Evolutionary conservation across 768 basidiomycete genomes (phyloP).

Genomic region (Calocera viscosa): DNA sequence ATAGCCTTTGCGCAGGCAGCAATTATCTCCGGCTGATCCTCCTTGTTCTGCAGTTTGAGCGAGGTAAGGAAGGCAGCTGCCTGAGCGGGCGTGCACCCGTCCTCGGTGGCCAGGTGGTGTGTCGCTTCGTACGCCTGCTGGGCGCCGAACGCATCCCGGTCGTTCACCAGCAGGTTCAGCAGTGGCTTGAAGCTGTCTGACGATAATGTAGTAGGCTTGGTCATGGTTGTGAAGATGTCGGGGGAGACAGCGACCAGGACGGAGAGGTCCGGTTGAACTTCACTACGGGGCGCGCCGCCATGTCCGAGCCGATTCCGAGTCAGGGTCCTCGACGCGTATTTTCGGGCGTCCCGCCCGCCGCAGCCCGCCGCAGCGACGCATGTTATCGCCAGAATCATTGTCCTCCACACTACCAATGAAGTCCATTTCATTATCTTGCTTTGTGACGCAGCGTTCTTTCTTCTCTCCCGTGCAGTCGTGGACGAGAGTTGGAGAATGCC

Average conservation of each 20-base stretch:
- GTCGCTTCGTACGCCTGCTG: slow-evolving; percentile 3
- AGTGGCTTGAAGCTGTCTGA: not conserved
- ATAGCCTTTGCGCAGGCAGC: slow-evolving; percentile 68
- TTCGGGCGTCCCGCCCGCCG: not conserved
- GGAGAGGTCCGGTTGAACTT: not conserved
- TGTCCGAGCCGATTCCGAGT: not conserved
- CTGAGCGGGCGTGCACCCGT: slow-evolving; percentile 53
- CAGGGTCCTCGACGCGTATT: not conserved
- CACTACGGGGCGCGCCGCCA: not conserved
- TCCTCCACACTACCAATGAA: slow-evolving; percentile 1
- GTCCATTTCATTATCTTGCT: not conserved
- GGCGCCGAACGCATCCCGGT: not conserved
- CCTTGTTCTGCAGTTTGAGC: slow-evolving; percentile 65
- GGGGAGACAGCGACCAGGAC: not conserved
- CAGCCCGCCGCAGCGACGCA: not conserved
- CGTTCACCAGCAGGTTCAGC: not conserved
- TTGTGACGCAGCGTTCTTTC: not conserved
- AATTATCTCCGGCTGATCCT: slow-evolving; percentile 61
- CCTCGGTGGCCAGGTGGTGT: slow-evolving; percentile 14
- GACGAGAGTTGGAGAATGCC: not conserved
- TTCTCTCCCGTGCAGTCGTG: not conserved
- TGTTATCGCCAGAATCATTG: not conserved
- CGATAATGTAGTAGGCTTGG: not conserved
- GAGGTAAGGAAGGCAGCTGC: slow-evolving; percentile 85
- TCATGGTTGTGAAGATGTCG: not conserved